phyloP scores from a whole-genome alignment of 2,329 filamentous ascomycete species.

The Cladosporium sp. region DNA sequence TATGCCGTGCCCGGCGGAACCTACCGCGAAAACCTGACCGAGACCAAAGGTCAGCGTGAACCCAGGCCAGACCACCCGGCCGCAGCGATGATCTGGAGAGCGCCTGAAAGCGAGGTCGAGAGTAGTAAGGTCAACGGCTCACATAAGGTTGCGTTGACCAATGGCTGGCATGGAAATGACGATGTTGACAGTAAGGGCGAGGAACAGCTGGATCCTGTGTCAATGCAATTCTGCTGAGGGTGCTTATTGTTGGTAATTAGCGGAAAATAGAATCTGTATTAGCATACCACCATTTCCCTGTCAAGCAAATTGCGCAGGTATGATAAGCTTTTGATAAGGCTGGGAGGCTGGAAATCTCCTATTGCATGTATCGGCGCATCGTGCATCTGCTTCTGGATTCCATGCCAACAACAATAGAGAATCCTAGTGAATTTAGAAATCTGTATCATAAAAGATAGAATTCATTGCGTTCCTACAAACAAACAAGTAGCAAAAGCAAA shows the following conservation, averaged over 20 bases:
- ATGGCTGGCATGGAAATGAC: background rate
- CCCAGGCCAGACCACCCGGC: constrained; percentile 57
- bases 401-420: background rate
- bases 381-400: background rate
- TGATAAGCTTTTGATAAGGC: too few species aligned
- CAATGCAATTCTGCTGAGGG: constrained; percentile 1
- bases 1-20: constrained; percentile 60
- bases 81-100: constrained; percentile 46
- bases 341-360: background rate
- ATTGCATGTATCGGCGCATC: background rate
- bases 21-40: constrained; percentile 63
- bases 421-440: background rate
- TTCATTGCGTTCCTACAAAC: background rate
- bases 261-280: background rate
- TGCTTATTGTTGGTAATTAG: background rate
- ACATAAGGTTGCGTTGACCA: background rate
- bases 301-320: too few species aligned
- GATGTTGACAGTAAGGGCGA: background rate
- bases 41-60: constrained; percentile 52
- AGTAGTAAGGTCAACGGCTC: background rate
- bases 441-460: background rate
- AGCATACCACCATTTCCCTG: background rate
- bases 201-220: background rate
- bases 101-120: constrained; percentile 12
- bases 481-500: background rate